A percentile compares a stretch with the other conserved stretches of the same genome.
Conservation (phyloP, 495 filamentous ascomycete species). For the Parachaetomium inaequale region DNA sequence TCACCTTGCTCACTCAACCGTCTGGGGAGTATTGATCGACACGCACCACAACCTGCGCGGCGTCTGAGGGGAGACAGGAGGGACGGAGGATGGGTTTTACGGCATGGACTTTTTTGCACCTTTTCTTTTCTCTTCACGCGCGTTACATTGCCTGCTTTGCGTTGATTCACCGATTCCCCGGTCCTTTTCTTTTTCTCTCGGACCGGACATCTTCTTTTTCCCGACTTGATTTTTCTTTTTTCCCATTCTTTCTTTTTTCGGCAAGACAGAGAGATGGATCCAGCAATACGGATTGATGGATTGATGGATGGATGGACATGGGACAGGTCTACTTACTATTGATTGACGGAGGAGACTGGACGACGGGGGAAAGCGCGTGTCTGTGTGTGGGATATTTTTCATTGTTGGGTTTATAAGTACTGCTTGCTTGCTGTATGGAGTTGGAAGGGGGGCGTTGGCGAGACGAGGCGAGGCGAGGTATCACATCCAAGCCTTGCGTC, state of each 20-base stretch:
- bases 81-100: not conserved
- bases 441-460: not conserved
- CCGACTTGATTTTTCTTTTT: not conserved
- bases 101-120: not conserved
- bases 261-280: not conserved
- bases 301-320: not conserved
- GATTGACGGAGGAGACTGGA: too few species aligned
- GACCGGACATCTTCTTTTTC: not conserved
- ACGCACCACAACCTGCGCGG: not conserved
- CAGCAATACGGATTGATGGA: constrained; percentile 5
- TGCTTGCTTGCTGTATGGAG: not conserved
- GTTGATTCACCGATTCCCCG: constrained; percentile 5
- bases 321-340: not conserved
- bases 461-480: not conserved
- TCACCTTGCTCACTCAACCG: not conserved
- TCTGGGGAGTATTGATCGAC: not conserved
- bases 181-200: not conserved
- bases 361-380: not conserved
- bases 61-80: not conserved
- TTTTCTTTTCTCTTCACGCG: constrained; percentile 11
- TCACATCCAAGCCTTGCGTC: not conserved
- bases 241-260: constrained; percentile 6
- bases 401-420: not conserved
- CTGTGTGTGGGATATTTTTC: not conserved
- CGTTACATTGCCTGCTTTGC: not conserved